These are phyloP conservation scores for Crithidia brevicula DNA, from an alignment of 208 protist species.

Conservation along the genomic window DNA sequence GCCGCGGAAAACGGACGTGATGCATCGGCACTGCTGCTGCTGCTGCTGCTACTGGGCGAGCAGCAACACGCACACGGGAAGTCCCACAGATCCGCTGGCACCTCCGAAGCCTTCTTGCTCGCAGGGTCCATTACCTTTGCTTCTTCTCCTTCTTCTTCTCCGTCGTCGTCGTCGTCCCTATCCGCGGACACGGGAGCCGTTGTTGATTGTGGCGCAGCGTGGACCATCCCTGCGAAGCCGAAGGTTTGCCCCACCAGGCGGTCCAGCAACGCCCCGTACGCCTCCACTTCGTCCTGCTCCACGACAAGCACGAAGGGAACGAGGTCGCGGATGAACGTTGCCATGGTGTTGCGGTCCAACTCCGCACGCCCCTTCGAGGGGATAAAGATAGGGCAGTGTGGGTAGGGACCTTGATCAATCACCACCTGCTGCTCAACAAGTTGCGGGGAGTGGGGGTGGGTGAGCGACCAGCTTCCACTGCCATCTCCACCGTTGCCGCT, in stretches of 20 bases:
- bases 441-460: conserved; percentile 3
- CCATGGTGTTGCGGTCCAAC: conserved; percentile 61
- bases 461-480: not conserved
- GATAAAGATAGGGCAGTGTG: conserved; percentile 85
- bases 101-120: not conserved
- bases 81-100: conserved; percentile 20
- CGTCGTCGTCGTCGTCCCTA: not conserved
- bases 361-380: conserved; percentile 76
- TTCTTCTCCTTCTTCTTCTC: not conserved
- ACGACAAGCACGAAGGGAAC: conserved; percentile 85
- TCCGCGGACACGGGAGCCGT: not conserved
- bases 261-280: conserved; percentile 67
- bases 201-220: conserved; percentile 7
- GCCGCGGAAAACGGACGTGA: not conserved
- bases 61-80: conserved; percentile 33
- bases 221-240: conserved; percentile 38
- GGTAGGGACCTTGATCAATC: conserved; percentile 37
- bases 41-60: not conserved
- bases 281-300: conserved; percentile 57
- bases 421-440: conserved; percentile 4
- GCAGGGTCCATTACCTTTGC: not conserved
- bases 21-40: not conserved
- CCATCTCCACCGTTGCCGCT: conserved; percentile 2
- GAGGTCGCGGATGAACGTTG: conserved; percentile 63
- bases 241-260: conserved; percentile 59